Evolutionary conservation across 306 rosid genomes (phyloP), one percentile per base, ranked within the genome.

Genomic region (Prunus persica): DNA sequence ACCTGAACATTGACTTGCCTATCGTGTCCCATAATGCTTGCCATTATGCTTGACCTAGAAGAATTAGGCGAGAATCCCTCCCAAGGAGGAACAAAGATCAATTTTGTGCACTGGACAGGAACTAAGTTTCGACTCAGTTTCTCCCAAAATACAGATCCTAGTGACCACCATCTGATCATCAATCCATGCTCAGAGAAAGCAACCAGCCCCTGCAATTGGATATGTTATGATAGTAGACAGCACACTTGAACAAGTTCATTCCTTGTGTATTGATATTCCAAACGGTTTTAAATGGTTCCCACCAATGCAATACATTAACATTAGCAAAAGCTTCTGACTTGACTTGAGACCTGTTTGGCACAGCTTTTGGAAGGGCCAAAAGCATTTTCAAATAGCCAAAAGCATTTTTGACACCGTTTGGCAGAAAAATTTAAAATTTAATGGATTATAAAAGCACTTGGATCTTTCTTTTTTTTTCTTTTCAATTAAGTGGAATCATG

Each of bases 61-160:
- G 96, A 85, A 83, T 92, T 95, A n/a, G 98, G 96, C 14, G 97
- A 95, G 84, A 95, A 92, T 85, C 98, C 98, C 67, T 95, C 98
- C 97, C 98, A 95, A 43, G 98, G 98, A 66, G 96, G 97, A 79
- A 95, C 92, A 80, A 95, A 95, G 55, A 95, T 92, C 76, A 90
- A 85, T 82, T 90, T 95, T 61, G 98, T 95, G 84, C 97, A 95
- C 73, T 90, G 98, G 74, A 95, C 95, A 34, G 97, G 97, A 80
- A 87, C 87, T 69, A 88, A 83, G 82, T 87, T 90, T 56, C 96
- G 87, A 88, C 91, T 95, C 74, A 95, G 75, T 84, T 92, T 95
- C 90, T 95, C 98, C 97, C 97, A 95, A 95, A 96, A 95, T 34
- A 90, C 90, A 63, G 97, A 95, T 89, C 91, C 98, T 85, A 92